Conservation (phyloP, 768 basidiomycete genomes). For the Boletus subparvulus region DNA sequence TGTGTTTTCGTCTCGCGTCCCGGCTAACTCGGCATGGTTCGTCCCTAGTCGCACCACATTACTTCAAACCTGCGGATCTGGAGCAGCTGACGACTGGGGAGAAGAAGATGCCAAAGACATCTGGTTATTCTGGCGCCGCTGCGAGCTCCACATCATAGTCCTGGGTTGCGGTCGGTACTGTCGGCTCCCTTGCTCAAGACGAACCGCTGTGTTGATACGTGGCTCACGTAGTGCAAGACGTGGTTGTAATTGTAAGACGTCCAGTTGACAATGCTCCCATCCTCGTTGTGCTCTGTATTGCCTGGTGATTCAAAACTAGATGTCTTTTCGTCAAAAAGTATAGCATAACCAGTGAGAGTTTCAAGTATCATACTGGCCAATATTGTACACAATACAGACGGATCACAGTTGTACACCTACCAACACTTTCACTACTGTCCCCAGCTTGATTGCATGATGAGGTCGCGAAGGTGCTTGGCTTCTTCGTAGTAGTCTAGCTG, state of each 20-base stretch:
- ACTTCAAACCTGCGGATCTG: constrained; percentile 84
- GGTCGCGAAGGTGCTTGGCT: constrained; percentile 54
- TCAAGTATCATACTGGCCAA: constrained; percentile 2
- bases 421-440: constrained; percentile 31
- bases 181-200: not conserved
- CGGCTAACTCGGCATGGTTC: not conserved
- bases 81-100: constrained; percentile 79
- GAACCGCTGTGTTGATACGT: not conserved
- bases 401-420: not conserved
- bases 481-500: constrained; percentile 71
- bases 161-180: not conserved
- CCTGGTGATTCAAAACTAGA: not conserved
- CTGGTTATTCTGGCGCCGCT: constrained; percentile 34
- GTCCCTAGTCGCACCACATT: constrained; percentile 85
- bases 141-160: constrained; percentile 9
- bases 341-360: not conserved
- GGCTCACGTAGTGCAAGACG: not conserved
- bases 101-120: constrained; percentile 91
- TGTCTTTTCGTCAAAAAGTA: not conserved
- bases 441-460: constrained; percentile 58
- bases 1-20: not conserved
- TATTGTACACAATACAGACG: not conserved
- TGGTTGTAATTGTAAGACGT: not conserved
- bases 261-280: not conserved
- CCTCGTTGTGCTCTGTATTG: too few relatives aligned